These are phyloP conservation scores for Capronia americana DNA, from an alignment of 2,329 filamentous ascomycete genomes.

Conservation along the genomic window DNA sequence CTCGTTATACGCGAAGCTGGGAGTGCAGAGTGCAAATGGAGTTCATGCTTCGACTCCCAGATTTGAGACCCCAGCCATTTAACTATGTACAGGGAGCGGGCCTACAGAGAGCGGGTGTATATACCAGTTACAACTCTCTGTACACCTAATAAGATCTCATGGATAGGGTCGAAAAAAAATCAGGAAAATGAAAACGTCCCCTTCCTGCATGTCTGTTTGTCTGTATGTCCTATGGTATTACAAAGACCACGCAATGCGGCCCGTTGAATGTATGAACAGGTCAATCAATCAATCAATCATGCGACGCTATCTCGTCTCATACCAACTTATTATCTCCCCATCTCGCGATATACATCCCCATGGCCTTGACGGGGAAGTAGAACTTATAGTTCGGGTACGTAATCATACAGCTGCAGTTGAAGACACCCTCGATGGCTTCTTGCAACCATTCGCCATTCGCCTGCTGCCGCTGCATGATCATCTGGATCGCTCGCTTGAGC, in stretches of 20 bases:
- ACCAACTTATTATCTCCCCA: constrained; percentile 69
- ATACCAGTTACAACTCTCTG: neutral
- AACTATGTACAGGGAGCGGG: neutral
- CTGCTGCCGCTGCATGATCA: constrained; percentile 86
- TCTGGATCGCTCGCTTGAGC: constrained; percentile 73
- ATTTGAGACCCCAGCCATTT: neutral
- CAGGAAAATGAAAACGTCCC: neutral
- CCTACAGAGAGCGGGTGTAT: neutral
- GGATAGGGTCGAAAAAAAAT: neutral
- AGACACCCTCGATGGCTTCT: constrained; percentile 95
- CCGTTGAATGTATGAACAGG: no score
- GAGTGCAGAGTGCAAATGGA: neutral
- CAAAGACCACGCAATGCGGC: neutral
- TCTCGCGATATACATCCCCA: constrained; percentile 82
- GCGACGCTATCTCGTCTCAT: neutral
- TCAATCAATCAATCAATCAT: neutral
- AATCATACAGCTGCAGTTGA: constrained; percentile 99
- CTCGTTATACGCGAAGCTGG: neutral
- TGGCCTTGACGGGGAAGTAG: constrained; percentile 88
- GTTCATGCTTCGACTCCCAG: neutral
- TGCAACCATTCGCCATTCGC: constrained; percentile 92
- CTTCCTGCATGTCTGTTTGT: neutral
- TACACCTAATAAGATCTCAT: neutral
- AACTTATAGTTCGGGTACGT: constrained; percentile 99
- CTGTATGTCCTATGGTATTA: neutral